phyloP scores from a whole-genome alignment of 805 yeast genomes.

The Wilhelminamyces savonicus region DNA sequence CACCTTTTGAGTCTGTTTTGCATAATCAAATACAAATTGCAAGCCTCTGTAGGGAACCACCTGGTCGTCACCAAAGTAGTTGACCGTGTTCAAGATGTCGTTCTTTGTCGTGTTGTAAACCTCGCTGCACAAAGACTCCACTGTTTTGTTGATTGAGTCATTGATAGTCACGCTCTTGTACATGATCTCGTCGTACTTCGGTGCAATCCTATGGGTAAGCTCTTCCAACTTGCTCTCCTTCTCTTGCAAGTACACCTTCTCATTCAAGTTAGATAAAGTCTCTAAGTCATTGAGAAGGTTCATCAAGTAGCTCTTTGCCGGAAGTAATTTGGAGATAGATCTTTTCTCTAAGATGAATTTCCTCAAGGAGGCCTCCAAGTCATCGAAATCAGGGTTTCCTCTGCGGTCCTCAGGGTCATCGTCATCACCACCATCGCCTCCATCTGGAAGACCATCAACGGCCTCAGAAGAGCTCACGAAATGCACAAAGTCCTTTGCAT shows the following conservation, averaged over 20 bases:
- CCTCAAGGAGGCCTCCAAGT: slow-evolving; percentile 76
- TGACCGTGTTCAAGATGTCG: slow-evolving; percentile 46
- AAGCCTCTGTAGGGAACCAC: slow-evolving; percentile 57
- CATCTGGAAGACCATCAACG: slow-evolving; percentile 29
- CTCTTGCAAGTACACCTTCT: slow-evolving; percentile 45
- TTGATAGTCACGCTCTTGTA: slow-evolving; percentile 47
- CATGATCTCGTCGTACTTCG: slow-evolving; percentile 53
- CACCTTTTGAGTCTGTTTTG: slow-evolving; percentile 58
- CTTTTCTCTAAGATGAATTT: slow-evolving; percentile 85
- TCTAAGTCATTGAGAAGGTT: slow-evolving; percentile 66
- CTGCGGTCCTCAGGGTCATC: slow-evolving; percentile 18
- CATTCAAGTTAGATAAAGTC: slow-evolving; percentile 56
- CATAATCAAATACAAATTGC: slow-evolving; percentile 61
- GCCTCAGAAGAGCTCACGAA: slow-evolving; percentile 68
- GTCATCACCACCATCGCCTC: slow-evolving; percentile 26
- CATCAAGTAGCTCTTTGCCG: slow-evolving; percentile 81
- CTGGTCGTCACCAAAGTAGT: slow-evolving; percentile 44
- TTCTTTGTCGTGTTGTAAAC: slow-evolving; percentile 58
- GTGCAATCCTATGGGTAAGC: slow-evolving; percentile 49
- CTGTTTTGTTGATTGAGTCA: slow-evolving; percentile 53
- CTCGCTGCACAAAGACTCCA: slow-evolving; percentile 53
- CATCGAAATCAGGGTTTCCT: slow-evolving; percentile 65
- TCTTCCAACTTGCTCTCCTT: slow-evolving; percentile 40
- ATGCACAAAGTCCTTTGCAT: slow-evolving; percentile 86
- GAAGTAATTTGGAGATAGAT: slow-evolving; percentile 79